These are phyloP conservation scores for Carex myosuroides DNA, from an alignment of 176 grass and related monocot species.

Conservation along the genomic window DNA sequence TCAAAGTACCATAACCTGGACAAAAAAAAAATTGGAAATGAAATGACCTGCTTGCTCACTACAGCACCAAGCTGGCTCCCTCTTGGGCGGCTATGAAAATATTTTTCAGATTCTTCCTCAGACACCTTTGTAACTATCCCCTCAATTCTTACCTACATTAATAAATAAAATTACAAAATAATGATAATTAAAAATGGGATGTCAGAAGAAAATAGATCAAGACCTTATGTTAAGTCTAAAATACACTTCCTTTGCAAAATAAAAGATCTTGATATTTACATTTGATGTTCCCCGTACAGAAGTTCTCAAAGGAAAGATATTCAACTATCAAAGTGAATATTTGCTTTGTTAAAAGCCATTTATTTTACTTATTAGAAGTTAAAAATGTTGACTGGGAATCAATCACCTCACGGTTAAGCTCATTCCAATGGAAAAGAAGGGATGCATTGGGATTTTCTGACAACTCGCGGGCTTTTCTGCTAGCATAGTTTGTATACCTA, in stretches of 20 bases:
- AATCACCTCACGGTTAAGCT: constrained; percentile 79
- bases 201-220: neutral
- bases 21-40: neutral
- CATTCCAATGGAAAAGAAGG: constrained; percentile 91
- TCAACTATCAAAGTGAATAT: neutral
- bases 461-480: constrained; percentile 65
- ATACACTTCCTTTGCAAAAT: neutral
- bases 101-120: constrained; percentile 84
- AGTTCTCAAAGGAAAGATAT: neutral
- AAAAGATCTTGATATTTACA: neutral
- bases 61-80: constrained; percentile 95
- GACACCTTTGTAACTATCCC: constrained; percentile 77
- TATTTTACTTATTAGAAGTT: neutral
- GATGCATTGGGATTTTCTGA: constrained; percentile 72
- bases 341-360: neutral
- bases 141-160: constrained; percentile 88
- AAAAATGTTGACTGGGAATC: neutral
- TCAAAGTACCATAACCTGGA: neutral
- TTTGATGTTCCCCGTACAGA: neutral
- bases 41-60: constrained; percentile 83
- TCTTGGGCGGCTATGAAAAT: constrained; percentile 92
- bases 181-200: neutral
- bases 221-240: neutral
- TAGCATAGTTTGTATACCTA: constrained; percentile 94
- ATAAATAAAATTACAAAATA: constrained; percentile 20